Percentiles rank a stretch among this genome's conserved stretches.
Conservation (phyloP, 1,284 basidiomycete genomes). For the Tremellales sp. region DNA sequence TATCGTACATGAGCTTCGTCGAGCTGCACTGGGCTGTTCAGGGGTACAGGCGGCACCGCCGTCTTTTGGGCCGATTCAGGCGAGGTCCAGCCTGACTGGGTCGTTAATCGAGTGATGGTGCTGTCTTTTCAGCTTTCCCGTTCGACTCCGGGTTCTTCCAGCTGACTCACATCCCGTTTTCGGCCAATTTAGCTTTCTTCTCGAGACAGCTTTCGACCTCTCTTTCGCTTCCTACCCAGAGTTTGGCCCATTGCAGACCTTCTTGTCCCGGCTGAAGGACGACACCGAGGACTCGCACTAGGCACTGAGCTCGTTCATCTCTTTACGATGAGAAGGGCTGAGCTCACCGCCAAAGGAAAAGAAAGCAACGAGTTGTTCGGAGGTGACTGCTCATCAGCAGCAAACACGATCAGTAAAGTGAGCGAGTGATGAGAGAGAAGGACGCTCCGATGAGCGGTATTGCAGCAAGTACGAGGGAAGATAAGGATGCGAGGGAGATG, state of each 20-base stretch:
- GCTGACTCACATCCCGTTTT: constrained; percentile 32
- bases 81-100: neutral
- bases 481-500: too few relatives aligned
- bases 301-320: neutral
- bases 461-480: neutral
- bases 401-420: neutral
- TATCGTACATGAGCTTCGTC: neutral
- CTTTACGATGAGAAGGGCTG: neutral
- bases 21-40: constrained; percentile 6
- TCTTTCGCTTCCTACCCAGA: constrained; percentile 29
- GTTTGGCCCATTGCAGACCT: constrained; percentile 34
- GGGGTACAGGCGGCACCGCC: neutral
- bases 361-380: constrained; percentile 29
- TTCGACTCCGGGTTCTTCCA: neutral
- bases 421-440: neutral
- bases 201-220: constrained; percentile 29
- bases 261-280: constrained; percentile 22
- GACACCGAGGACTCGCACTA: constrained; percentile 27
- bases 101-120: constrained; percentile 11
- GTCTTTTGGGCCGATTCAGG: neutral
- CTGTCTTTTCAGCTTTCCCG: constrained; percentile 3
- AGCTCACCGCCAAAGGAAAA: constrained; percentile 29
- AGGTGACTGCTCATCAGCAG: constrained; percentile 21
- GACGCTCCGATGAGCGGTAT: neutral
- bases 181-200: constrained; percentile 23